phyloP scores from a whole-genome alignment of 2,329 filamentous ascomycete genomes.

The Fusarium algeriense region DNA sequence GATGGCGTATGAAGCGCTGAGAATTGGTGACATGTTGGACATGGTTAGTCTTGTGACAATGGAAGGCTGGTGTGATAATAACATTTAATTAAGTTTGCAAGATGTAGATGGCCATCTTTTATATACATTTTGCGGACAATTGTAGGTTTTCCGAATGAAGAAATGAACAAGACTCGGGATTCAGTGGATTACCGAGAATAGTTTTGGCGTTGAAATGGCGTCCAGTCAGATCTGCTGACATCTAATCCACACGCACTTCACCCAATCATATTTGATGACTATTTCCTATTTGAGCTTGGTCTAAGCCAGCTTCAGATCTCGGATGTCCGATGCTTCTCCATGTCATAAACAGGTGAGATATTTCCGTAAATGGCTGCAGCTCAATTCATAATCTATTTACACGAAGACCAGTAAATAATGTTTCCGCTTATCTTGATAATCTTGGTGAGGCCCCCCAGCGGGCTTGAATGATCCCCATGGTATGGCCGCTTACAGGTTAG shows the following conservation, averaged over 20 bases:
- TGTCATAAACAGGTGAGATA: accelerated
- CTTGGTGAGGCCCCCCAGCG: no score
- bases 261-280: accelerated
- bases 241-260: accelerated
- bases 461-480: no score
- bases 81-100: no score
- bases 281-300: not conserved
- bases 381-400: not conserved
- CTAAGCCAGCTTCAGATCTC: not conserved
- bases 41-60: no score
- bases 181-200: not conserved
- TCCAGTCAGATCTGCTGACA: not conserved
- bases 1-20: not conserved
- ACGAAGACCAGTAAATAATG: no score
- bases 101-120: not conserved
- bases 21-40: not conserved
- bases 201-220: not conserved
- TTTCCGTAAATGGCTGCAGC: not conserved
- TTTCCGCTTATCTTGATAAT: no score
- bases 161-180: not conserved
- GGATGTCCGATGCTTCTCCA: not conserved
- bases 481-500: slow-evolving; percentile 3
- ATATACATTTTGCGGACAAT: not conserved
- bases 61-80: no score
- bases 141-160: accelerated